phyloP scores from a whole-genome alignment of 1,284 basidiomycete genomes.

The Coniferiporia weirii region DNA sequence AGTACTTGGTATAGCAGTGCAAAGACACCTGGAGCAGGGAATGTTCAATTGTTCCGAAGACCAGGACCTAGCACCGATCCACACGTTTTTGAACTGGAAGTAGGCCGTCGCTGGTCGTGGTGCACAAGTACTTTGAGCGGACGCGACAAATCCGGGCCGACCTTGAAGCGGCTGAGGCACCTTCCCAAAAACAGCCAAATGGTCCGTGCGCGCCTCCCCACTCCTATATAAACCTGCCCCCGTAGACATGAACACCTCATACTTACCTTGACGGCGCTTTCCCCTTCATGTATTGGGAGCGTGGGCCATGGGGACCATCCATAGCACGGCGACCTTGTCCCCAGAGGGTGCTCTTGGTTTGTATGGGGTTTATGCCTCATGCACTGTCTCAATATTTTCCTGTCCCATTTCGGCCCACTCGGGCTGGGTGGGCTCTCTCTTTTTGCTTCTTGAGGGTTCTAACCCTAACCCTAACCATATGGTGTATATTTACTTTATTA shows the following conservation, averaged over 20 bases:
- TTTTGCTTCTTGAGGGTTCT: constrained; percentile 8
- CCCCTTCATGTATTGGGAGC: constrained; percentile 30
- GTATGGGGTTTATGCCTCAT: constrained; percentile 20
- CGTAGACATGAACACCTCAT: constrained; percentile 24
- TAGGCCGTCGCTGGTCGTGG: too few relatives aligned
- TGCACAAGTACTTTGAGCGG: too few relatives aligned
- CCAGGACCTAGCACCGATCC: too few relatives aligned
- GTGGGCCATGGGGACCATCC: constrained; percentile 27
- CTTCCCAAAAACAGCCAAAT: not conserved
- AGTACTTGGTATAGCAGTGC: too few relatives aligned
- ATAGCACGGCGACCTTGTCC: constrained; percentile 34
- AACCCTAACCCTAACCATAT: constrained; percentile 20
- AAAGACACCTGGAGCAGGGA: too few relatives aligned
- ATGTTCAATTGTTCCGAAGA: too few relatives aligned
- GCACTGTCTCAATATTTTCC: constrained; percentile 21
- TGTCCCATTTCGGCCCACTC: constrained; percentile 19
- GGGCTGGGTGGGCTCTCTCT: constrained; percentile 19
- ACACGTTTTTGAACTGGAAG: too few relatives aligned
- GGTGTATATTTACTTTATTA: too few relatives aligned
- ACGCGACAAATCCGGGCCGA: too few relatives aligned
- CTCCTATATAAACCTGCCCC: not conserved
- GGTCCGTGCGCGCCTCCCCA: constrained; percentile 12
- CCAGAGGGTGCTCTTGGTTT: constrained; percentile 22
- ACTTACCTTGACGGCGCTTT: constrained; percentile 42
- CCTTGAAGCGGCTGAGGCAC: too few relatives aligned